phyloP scores from a whole-genome alignment of 257 asterid genomes.

The Scutellaria minor region DNA sequence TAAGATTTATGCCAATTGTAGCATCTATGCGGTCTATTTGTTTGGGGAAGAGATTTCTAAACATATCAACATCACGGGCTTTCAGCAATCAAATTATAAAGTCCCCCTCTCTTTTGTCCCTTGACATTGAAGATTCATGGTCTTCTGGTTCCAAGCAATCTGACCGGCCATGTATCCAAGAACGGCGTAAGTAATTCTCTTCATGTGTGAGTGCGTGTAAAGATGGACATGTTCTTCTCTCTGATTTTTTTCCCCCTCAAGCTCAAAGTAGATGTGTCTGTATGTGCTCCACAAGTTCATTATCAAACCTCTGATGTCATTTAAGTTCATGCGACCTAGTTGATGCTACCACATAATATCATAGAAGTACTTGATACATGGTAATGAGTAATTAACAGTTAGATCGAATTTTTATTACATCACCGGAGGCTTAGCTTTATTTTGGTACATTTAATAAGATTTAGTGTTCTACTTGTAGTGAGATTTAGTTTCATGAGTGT shows the following conservation, averaged over 20 bases:
- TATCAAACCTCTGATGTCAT: background rate
- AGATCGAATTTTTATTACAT: background rate
- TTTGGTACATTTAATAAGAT: slow-evolving; percentile 20
- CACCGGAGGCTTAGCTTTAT: background rate
- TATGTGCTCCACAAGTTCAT: slow-evolving; percentile 24
- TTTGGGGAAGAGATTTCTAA: slow-evolving; percentile 27
- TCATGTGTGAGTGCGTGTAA: background rate
- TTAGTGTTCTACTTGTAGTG: background rate
- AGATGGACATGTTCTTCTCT: slow-evolving; percentile 12
- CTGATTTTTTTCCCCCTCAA: background rate
- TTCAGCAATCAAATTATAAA: slow-evolving; percentile 47
- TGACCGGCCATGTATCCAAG: slow-evolving; percentile 32
- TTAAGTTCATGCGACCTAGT: background rate
- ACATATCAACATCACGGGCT: slow-evolving; percentile 35
- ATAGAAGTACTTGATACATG: background rate
- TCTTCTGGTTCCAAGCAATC: slow-evolving; percentile 38
- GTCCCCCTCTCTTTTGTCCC: slow-evolving; percentile 68
- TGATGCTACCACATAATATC: background rate
- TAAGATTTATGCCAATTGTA: slow-evolving; percentile 33
- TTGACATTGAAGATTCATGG: slow-evolving; percentile 69
- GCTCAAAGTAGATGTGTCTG: background rate
- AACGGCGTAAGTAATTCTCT: slow-evolving; percentile 38
- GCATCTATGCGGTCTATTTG: slow-evolving; percentile 36
- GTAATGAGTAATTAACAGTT: background rate
- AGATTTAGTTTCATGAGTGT: slow-evolving; percentile 3